Evolutionary conservation across 106 monocot genomes (phyloP).

Genomic region (Acanthochlamys bracteata): DNA sequence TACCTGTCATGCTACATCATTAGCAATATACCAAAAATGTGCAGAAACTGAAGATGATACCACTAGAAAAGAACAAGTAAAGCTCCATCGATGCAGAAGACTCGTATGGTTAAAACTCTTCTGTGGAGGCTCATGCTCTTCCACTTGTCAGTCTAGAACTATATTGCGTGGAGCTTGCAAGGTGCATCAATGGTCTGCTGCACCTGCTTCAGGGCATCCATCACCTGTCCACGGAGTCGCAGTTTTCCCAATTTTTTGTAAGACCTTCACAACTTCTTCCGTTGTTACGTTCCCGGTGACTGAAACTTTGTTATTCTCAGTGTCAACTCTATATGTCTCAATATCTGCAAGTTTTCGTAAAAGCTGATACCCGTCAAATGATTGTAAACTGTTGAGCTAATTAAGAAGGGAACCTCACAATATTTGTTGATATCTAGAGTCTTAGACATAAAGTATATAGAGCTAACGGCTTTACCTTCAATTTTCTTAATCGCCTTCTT

Average conservation of each 20-base stretch:
- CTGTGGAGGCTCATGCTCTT: too few species aligned
- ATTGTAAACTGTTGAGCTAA: not conserved
- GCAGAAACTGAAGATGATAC: too few species aligned
- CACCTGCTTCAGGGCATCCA: not conserved
- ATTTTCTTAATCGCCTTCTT: constrained; percentile 92
- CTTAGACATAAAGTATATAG: not conserved
- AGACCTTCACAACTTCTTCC: constrained; percentile 52
- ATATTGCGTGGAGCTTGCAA: not conserved
- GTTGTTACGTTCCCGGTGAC: constrained; percentile 77
- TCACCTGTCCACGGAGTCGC: constrained; percentile 55
- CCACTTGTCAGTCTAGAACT: not conserved
- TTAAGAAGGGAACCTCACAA: not conserved
- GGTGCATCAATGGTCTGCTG: not conserved
- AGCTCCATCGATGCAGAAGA: too few species aligned
- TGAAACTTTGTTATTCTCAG: constrained; percentile 59
- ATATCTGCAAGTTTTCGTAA: constrained; percentile 33
- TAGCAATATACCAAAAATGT: too few species aligned
- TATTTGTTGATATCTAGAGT: not conserved
- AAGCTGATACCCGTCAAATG: not conserved
- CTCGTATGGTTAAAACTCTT: too few species aligned
- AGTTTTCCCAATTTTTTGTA: constrained; percentile 81
- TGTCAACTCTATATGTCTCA: constrained; percentile 63
- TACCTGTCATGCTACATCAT: too few species aligned
- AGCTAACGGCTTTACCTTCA: constrained; percentile 37
- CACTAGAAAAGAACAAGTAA: too few species aligned